A percentile compares a stretch with the other conserved stretches of the same genome.
These are phyloP conservation scores for Paratrimastix pyriformis DNA, from an alignment of 78 protist genomes.

Conservation along the genomic window DNA sequence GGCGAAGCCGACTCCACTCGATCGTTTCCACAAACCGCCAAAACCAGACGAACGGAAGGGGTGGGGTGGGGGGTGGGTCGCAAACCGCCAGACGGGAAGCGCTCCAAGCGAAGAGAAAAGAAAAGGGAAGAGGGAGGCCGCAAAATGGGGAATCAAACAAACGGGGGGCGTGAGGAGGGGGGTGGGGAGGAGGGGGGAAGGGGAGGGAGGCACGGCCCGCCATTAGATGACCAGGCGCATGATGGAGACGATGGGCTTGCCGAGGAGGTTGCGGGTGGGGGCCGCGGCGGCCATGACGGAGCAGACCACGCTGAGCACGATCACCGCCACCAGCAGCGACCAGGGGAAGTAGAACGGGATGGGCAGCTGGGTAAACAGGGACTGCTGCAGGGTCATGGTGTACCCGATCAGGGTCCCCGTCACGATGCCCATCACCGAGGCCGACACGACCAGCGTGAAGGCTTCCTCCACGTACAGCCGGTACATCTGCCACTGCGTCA, in stretches of 20 bases:
- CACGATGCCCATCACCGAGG: conserved; percentile 63
- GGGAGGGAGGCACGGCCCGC: too few species aligned
- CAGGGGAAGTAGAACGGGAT: conserved; percentile 67
- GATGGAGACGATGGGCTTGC: conserved; percentile 6
- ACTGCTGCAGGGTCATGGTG: conserved; percentile 55
- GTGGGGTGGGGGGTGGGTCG: too few species aligned
- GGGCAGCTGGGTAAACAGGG: conserved; percentile 66
- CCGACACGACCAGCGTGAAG: conserved; percentile 61
- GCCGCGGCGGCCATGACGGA: conserved; percentile 14
- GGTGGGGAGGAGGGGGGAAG: too few species aligned
- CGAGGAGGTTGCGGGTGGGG: conserved; percentile 1
- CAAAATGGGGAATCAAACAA: too few species aligned
- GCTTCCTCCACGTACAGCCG: conserved; percentile 78
- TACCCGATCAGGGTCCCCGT: conserved; percentile 27
- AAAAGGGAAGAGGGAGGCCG: too few species aligned
- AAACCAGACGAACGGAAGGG: too few species aligned
- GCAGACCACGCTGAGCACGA: conserved; percentile 25
- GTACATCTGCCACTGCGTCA: neutral
- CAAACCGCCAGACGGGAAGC: too few species aligned
- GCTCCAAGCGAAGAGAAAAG: too few species aligned
- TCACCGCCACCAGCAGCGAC: conserved; percentile 26
- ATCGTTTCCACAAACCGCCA: too few species aligned
- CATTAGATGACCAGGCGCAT: too few species aligned
- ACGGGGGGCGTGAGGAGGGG: too few species aligned
- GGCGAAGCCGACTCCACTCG: too few species aligned